Evolutionary conservation across 106 monocot genomes (phyloP).

Genomic region (Triglochin maritima): DNA sequence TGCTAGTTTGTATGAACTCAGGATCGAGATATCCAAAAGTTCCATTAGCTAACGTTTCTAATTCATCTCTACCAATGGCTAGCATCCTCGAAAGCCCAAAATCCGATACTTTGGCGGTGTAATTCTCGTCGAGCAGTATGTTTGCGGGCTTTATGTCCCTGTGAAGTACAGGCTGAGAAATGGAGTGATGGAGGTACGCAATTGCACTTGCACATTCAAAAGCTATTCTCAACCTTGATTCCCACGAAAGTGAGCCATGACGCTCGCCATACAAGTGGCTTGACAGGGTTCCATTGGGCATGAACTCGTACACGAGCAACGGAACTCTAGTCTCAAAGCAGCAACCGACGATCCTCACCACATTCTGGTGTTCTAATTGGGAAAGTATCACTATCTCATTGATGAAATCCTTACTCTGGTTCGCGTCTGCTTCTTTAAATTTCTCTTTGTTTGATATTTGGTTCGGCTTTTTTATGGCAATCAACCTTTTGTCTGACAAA

Average conservation of each 20-base stretch:
- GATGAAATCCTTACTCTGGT: conserved; percentile 1
- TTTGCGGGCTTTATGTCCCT: conserved; percentile 6
- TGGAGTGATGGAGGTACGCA: conserved; percentile 1
- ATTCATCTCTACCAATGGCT: not conserved
- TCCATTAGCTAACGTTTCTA: not conserved
- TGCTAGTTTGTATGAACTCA: not conserved
- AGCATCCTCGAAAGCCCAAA: conserved; percentile 2
- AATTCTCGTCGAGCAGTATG: conserved; percentile 5
- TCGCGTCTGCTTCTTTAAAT: not conserved
- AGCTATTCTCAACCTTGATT: not conserved
- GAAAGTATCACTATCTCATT: not conserved
- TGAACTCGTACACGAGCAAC: conserved; percentile 1
- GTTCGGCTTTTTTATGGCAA: not conserved
- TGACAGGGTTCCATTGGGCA: not conserved
- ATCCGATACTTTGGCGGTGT: conserved; percentile 1
- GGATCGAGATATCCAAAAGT: conserved; percentile 8
- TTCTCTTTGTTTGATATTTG: not conserved
- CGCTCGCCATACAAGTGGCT: not conserved
- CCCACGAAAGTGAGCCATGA: not conserved
- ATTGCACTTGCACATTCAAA: not conserved
- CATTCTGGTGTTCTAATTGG: not conserved
- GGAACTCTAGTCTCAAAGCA: conserved; percentile 1
- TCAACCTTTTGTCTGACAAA: not conserved
- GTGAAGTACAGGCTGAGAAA: not conserved
- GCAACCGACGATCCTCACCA: conserved; percentile 2